A percentile compares a stretch with the other conserved stretches of the same genome.
Evolutionary conservation across 805 yeast genomes (phyloP).

Genomic region (Lipomyces yamadae): DNA sequence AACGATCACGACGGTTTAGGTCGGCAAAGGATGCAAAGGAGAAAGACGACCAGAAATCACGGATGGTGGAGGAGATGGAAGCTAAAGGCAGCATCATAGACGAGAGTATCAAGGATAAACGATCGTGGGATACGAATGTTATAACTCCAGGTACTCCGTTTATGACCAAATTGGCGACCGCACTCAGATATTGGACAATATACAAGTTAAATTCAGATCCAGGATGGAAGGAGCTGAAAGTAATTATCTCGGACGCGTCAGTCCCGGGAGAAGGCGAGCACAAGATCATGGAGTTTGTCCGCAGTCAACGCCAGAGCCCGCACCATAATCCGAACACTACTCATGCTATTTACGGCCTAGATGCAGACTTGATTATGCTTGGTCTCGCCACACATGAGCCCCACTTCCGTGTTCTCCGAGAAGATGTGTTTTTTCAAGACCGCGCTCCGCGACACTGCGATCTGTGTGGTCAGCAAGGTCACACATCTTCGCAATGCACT

Average conservation of each 20-base stretch:
- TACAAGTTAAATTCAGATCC: slow-evolving; percentile 87
- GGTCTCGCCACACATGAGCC: slow-evolving; percentile 99
- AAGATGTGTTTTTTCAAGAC: slow-evolving; percentile 91
- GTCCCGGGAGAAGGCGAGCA: slow-evolving; percentile 99
- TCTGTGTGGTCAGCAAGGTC: slow-evolving; percentile 55
- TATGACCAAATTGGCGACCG: slow-evolving; percentile 85
- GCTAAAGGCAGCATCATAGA: slow-evolving; percentile 76
- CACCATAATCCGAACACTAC: slow-evolving; percentile 88
- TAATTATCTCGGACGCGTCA: slow-evolving; percentile 90
- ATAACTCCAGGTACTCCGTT: slow-evolving; percentile 99
- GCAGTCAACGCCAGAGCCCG: slow-evolving; percentile 86
- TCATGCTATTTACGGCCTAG: slow-evolving; percentile 97
- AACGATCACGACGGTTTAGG: slow-evolving; percentile 89
- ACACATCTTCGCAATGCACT: slow-evolving; percentile 33
- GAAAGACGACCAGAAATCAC: slow-evolving; percentile 71
- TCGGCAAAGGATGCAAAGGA: slow-evolving; percentile 87
- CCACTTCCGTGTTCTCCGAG: slow-evolving; percentile 89
- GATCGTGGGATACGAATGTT: slow-evolving; percentile 92
- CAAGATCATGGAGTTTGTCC: slow-evolving; percentile 92
- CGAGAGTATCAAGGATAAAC: slow-evolving; percentile 70
- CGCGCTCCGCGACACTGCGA: slow-evolving; percentile 57
- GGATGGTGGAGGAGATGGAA: slow-evolving; percentile 62
- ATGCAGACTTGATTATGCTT: slow-evolving; percentile 95
- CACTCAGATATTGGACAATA: slow-evolving; percentile 89
- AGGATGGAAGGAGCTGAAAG: slow-evolving; percentile 88